These are phyloP conservation scores for Metschnikowia continentalis DNA, from an alignment of 805 yeast genomes.

Conservation along the genomic window DNA sequence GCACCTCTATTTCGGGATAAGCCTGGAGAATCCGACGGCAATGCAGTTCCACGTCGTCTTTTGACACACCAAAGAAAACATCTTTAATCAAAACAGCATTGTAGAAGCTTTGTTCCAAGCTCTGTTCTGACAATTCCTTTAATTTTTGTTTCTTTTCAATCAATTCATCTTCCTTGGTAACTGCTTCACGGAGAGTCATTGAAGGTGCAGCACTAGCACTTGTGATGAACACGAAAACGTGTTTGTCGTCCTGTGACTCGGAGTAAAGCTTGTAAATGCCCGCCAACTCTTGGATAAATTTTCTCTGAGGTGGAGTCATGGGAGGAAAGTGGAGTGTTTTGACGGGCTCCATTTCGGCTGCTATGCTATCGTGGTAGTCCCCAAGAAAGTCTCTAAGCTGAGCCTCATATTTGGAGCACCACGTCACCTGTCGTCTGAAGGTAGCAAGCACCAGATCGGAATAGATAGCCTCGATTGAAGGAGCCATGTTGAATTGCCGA, in stretches of 20 bases:
- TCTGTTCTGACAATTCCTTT: conserved; percentile 21
- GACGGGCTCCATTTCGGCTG: conserved; percentile 19
- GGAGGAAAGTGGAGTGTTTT: conserved; percentile 62
- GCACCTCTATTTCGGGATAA: conserved; percentile 20
- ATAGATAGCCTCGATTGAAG: conserved; percentile 25
- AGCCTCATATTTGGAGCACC: conserved; percentile 66
- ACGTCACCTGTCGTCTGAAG: conserved; percentile 52
- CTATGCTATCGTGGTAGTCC: conserved; percentile 22
- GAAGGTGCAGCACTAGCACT: conserved; percentile 37
- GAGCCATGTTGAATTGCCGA: conserved; percentile 49
- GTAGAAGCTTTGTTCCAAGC: conserved; percentile 31
- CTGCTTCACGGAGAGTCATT: conserved; percentile 44
- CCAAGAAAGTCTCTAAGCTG: conserved; percentile 47
- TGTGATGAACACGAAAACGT: conserved; percentile 55
- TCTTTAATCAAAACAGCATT: conserved; percentile 56
- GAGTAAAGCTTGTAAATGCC: conserved; percentile 54
- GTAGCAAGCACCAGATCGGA: conserved; percentile 43
- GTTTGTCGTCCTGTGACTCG: conserved; percentile 81
- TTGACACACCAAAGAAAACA: conserved; percentile 50
- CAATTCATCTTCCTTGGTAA: conserved; percentile 18
- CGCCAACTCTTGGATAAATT: conserved; percentile 66
- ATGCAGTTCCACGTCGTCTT: conserved; percentile 37
- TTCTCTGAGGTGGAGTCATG: conserved; percentile 66
- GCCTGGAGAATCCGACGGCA: conserved; percentile 22
- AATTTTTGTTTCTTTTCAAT: conserved; percentile 20